Evolutionary conservation across 169 alveolate genomes (phyloP), one percentile per base, ranked within the genome.

Genomic region (Plasmodium chabaudi): DNA sequence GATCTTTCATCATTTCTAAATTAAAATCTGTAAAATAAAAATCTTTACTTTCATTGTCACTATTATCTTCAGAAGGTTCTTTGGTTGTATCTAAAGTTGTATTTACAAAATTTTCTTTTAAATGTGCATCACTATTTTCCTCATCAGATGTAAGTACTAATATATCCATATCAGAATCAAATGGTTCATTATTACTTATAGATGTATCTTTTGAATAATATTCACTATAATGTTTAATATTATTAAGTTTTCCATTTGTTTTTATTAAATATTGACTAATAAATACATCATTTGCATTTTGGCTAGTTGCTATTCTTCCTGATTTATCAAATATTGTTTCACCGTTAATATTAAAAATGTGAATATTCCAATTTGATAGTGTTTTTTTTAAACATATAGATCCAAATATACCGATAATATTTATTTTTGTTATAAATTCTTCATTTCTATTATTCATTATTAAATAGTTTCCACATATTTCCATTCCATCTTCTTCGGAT

Each of bases 281-380:
- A 49, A 82, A 82, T 25, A 82, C 90, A 67, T 82, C 90, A 47
- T 82, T 82, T 4, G 90, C 27, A 82, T 82, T 82, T 82, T 82
- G 90, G 61, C 86, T 69, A 56, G 73, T 53, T 57, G 90, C 53
- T 42, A 82, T 82, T 69, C 90, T 69, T 13, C 90, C 90, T 39
- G 90, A 82, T 27, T 82, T 82, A 9, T 82, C 90, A 27, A 55
- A 61, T 13, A 82, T 61, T 19, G 53, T 82, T 23, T 21, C 73
- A 39, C 47, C 34, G 17, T 65, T 27, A 27, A 53, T 15, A 27
- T 82, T 82, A 65, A 69, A 56, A 51, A 82, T 53, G 4, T 82
- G 71, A 13, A 82, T 47, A n/a, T 82, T 34, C 90, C 90, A 82
- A 68, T 65, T 82, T 39, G 90, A 68, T 67, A 82, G 13, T 15